phyloP scores from a whole-genome alignment of 2,329 filamentous ascomycete genomes.

The Beauveria caledonica region DNA sequence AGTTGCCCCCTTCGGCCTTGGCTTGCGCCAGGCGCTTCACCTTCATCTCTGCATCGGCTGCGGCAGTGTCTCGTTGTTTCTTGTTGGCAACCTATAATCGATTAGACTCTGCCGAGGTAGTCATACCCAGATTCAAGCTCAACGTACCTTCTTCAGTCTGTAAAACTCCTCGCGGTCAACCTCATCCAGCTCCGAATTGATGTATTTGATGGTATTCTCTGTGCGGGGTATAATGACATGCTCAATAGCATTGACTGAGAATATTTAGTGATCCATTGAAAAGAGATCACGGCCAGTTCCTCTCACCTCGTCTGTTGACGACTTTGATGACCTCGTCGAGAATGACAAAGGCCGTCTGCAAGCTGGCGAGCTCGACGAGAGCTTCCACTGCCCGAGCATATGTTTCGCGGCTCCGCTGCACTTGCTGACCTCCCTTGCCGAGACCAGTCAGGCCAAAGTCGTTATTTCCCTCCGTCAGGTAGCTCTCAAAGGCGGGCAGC shows the following conservation, averaged over 20 bases:
- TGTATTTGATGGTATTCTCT: constrained; percentile 99
- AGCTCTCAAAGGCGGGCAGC: constrained; percentile 88
- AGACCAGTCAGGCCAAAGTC: constrained; percentile 94
- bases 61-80: constrained; percentile 70
- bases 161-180: constrained; percentile 98
- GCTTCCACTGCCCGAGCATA: constrained; percentile 95
- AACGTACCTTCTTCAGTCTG: constrained; percentile 70
- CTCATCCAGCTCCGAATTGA: constrained; percentile 97
- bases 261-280: neutral
- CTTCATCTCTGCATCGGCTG: constrained; percentile 66
- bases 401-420: constrained; percentile 89
- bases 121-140: neutral
- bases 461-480: constrained; percentile 78
- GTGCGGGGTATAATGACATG: constrained; percentile 96
- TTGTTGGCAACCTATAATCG: constrained; percentile 60
- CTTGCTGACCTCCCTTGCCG: constrained; percentile 94
- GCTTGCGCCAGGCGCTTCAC: constrained; percentile 53
- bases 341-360: constrained; percentile 97
- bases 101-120: neutral
- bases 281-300: neutral
- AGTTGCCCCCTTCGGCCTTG: constrained; percentile 17
- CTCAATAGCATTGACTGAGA: constrained; percentile 82
- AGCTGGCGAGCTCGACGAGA: constrained; percentile 84
- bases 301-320: constrained; percentile 82
- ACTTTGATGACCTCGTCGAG: constrained; percentile 99